Evolutionary conservation across 306 rosid species (phyloP).

Genomic region (Corylus americana): DNA sequence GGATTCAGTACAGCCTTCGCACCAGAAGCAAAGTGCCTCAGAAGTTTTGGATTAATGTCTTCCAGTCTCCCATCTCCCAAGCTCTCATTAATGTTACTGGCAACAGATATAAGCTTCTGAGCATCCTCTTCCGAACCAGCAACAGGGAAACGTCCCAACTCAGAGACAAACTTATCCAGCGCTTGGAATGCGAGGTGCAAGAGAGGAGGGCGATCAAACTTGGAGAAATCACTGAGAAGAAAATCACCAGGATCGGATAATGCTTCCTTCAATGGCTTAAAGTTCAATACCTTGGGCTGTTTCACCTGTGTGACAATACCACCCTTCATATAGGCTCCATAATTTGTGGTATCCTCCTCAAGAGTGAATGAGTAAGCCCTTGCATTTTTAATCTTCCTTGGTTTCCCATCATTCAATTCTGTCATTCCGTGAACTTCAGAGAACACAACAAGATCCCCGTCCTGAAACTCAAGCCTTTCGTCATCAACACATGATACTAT

Average conservation of each 20-base stretch:
- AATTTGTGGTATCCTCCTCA: slow-evolving; percentile 80
- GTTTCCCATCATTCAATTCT: slow-evolving; percentile 84
- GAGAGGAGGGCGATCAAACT: slow-evolving; percentile 76
- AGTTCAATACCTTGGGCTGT: slow-evolving; percentile 73
- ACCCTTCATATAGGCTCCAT: slow-evolving; percentile 69
- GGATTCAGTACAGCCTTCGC: slow-evolving; percentile 92
- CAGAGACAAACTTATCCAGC: slow-evolving; percentile 64
- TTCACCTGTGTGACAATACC: slow-evolving; percentile 89
- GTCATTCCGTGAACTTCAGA: slow-evolving; percentile 92
- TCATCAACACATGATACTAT: slow-evolving; percentile 81
- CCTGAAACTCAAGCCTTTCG: slow-evolving; percentile 92
- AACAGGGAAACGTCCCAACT: slow-evolving; percentile 68
- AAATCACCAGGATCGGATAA: slow-evolving; percentile 75
- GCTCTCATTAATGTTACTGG: slow-evolving; percentile 52
- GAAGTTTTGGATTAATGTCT: slow-evolving; percentile 72
- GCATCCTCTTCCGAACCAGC: slow-evolving; percentile 86
- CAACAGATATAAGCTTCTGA: slow-evolving; percentile 60
- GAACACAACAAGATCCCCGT: slow-evolving; percentile 89
- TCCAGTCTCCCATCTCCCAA: slow-evolving; percentile 62
- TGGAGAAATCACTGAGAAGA: slow-evolving; percentile 87
- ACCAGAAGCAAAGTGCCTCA: slow-evolving; percentile 81
- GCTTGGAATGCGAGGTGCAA: slow-evolving; percentile 82
- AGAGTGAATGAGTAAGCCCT: slow-evolving; percentile 77
- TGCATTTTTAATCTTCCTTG: slow-evolving; percentile 68
- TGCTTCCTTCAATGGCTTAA: slow-evolving; percentile 71